These are phyloP conservation scores for Pulveroboletus frians DNA, from an alignment of 768 basidiomycete species.

Conservation along the genomic window DNA sequence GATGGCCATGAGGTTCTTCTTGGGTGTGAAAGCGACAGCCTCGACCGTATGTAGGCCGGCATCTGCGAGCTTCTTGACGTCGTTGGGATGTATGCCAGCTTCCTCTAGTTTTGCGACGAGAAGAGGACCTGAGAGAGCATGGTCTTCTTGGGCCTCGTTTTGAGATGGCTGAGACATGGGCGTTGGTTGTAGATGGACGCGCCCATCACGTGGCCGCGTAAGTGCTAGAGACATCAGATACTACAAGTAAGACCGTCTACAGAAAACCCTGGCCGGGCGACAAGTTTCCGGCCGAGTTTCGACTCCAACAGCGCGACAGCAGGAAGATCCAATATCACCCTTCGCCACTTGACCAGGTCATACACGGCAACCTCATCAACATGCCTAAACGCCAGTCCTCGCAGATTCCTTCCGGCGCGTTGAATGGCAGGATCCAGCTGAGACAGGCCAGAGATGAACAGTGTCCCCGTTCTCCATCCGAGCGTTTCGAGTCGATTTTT, in stretches of 20 bases:
- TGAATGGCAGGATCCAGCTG: constrained; percentile 50
- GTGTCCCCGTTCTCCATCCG: constrained; percentile 60
- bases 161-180: constrained; percentile 48
- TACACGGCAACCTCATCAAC: constrained; percentile 71
- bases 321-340: constrained; percentile 73
- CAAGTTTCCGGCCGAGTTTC: constrained; percentile 43
- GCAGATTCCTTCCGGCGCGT: constrained; percentile 66
- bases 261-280: background rate
- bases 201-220: constrained; percentile 31
- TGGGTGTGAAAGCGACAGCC: constrained; percentile 93
- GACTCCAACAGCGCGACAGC: constrained; percentile 78
- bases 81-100: constrained; percentile 81
- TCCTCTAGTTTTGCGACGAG: constrained; percentile 83
- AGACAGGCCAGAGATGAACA: constrained; percentile 69
- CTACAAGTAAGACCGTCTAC: background rate
- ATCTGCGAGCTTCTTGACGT: constrained; percentile 92
- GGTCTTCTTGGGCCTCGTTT: constrained; percentile 42
- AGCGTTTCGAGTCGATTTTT: constrained; percentile 56
- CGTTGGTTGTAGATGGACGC: constrained; percentile 14
- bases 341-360: constrained; percentile 78
- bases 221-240: background rate
- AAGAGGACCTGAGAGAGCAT: constrained; percentile 70
- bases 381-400: constrained; percentile 57
- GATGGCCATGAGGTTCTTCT: constrained; percentile 84
- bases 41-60: constrained; percentile 93